Percentiles rank a stretch among this genome's conserved stretches.
Conservation (phyloP, 495 filamentous ascomycete species). For the Aspergillus incahuasiensis region DNA sequence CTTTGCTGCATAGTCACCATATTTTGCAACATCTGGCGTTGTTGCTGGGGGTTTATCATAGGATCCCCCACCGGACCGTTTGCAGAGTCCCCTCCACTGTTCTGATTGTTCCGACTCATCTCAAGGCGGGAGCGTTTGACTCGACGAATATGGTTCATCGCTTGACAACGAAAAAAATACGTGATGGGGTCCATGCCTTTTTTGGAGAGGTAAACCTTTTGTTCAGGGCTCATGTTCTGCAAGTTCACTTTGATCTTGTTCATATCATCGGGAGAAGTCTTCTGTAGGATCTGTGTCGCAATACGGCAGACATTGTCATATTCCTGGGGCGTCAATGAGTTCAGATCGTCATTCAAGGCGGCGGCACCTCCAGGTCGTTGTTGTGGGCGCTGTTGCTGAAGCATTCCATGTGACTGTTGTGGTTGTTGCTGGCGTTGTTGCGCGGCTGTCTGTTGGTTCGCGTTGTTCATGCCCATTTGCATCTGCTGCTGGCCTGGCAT, state of each 20-base stretch:
- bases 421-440: conserved; percentile 31
- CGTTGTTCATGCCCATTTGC: conserved; percentile 43
- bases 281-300: conserved; percentile 37
- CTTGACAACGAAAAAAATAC: conserved; percentile 48
- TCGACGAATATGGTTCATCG: conserved; percentile 34
- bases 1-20: conserved; percentile 39
- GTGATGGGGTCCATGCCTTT: conserved; percentile 45
- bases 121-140: conserved; percentile 33
- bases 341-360: conserved; percentile 33
- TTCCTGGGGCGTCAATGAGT: conserved; percentile 36
- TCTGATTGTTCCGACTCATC: conserved; percentile 27
- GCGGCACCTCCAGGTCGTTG: conserved; percentile 29
- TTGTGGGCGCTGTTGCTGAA: conserved; percentile 40
- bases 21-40: conserved; percentile 38
- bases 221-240: conserved; percentile 42
- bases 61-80: conserved; percentile 34
- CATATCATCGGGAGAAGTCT: conserved; percentile 39
- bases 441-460: conserved; percentile 36
- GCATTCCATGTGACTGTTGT: conserved; percentile 20
- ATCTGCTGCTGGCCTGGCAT: conserved; percentile 42
- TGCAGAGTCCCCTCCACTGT: conserved; percentile 28
- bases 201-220: conserved; percentile 34
- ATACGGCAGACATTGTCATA: conserved; percentile 40
- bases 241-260: conserved; percentile 41
- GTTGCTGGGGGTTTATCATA: conserved; percentile 41